Evolutionary conservation across 129 eudicot genomes (phyloP).

Genomic region (Artemisia annua): DNA sequence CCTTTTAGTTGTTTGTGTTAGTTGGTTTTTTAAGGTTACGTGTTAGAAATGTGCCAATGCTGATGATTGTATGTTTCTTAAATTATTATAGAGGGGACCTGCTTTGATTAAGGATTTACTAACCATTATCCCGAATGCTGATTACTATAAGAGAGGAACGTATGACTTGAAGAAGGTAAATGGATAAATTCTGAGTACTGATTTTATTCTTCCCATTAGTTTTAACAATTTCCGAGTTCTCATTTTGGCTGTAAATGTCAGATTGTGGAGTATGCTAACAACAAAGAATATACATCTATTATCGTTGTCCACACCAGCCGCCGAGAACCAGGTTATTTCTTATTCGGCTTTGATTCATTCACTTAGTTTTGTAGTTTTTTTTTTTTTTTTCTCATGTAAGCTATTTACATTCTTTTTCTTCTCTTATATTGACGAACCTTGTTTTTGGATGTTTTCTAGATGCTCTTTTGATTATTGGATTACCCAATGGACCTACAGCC

Average conservation of each 20-base stretch:
- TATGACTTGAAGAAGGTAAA: slow-evolving; percentile 85
- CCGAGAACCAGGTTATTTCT: slow-evolving; percentile 85
- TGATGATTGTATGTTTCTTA: slow-evolving; percentile 2
- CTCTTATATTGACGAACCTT: background rate
- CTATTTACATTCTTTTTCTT: background rate
- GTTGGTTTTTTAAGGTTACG: slow-evolving; percentile 1
- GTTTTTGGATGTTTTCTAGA: slow-evolving; percentile 37
- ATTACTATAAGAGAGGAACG: slow-evolving; percentile 89
- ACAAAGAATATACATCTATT: slow-evolving; percentile 80
- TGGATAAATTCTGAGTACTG: too few relatives aligned
- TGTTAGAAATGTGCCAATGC: slow-evolving; percentile 1
- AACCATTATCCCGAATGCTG: slow-evolving; percentile 75
- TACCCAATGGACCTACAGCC: slow-evolving; percentile 97
- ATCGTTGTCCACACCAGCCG: slow-evolving; percentile 93
- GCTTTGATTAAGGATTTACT: slow-evolving; percentile 76
- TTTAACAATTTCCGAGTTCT: too few relatives aligned
- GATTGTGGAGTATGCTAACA: slow-evolving; percentile 86
- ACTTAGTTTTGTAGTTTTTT: background rate
- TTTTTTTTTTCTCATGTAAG: background rate
- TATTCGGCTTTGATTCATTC: background rate
- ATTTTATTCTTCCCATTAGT: too few relatives aligned
- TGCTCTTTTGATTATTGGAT: slow-evolving; percentile 79
- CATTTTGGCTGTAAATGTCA: slow-evolving; percentile 21
- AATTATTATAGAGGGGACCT: slow-evolving; percentile 75
- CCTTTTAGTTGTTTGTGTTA: background rate